A percentile compares a stretch with the other conserved stretches of the same genome.
Conservation (phyloP, 352 stramenopile genomes). For the Pythium volutum region DNA sequence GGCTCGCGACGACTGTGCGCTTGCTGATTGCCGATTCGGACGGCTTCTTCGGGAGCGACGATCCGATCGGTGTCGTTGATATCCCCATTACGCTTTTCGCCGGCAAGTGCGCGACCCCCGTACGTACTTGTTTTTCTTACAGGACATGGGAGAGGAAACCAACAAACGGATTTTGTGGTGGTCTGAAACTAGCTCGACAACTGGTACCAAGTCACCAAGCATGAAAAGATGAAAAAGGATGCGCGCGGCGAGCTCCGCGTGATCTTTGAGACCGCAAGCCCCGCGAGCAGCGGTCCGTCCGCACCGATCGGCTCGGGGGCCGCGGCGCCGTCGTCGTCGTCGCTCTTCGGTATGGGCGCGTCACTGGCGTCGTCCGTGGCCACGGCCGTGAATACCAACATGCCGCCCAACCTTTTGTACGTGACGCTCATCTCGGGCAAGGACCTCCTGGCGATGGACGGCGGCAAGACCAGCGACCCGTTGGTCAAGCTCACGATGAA, state of each 20-base stretch:
- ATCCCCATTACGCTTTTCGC: constrained; percentile 61
- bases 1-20: constrained; percentile 57
- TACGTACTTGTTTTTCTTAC: constrained; percentile 3
- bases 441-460: constrained; percentile 84
- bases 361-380: constrained; percentile 25
- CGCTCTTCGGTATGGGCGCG: neutral
- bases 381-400: constrained; percentile 5
- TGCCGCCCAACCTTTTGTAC: constrained; percentile 62
- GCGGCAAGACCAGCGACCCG: constrained; percentile 83
- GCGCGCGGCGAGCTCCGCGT: constrained; percentile 55
- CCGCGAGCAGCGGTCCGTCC: no score
- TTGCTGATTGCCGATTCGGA: constrained; percentile 53
- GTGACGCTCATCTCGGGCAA: constrained; percentile 74
- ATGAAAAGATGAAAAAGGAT: constrained; percentile 73
- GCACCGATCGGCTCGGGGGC: constrained; percentile 3
- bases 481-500: constrained; percentile 76
- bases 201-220: constrained; percentile 66
- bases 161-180: neutral
- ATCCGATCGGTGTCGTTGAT: constrained; percentile 64
- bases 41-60: constrained; percentile 57
- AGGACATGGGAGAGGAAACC: no score
- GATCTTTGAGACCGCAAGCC: constrained; percentile 50
- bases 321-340: constrained; percentile 4
- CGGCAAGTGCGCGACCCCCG: constrained; percentile 27
- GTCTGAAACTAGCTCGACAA: constrained; percentile 40